Percentiles rank a stretch among this genome's conserved stretches.
Evolutionary conservation across 345 rosid genomes (phyloP).

Genomic region (Conringia planisiliqua): DNA sequence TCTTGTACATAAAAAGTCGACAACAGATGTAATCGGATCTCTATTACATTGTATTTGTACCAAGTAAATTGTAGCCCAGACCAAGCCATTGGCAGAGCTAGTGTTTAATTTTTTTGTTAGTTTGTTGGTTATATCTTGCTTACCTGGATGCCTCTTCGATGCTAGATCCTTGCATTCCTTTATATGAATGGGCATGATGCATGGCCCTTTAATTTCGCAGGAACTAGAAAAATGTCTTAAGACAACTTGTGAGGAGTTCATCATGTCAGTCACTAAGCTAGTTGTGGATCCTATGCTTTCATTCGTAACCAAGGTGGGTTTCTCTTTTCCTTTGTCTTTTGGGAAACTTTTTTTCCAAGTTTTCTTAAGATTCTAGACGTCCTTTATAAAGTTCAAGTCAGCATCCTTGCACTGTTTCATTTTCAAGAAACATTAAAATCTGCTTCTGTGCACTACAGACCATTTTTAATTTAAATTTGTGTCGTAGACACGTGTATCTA

Average conservation of each 20-base stretch:
- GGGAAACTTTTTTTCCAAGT: not conserved
- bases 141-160: not conserved
- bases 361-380: not conserved
- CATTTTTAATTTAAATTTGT: not conserved
- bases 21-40: not conserved
- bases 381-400: not conserved
- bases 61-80: not conserved
- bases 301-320: conserved; percentile 83
- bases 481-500: not conserved
- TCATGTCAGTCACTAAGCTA: conserved; percentile 90
- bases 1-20: not conserved
- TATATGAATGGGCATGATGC: conserved; percentile 14
- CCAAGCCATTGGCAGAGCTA: not conserved
- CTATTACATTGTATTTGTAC: not conserved
- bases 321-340: conserved; percentile 1
- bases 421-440: not conserved
- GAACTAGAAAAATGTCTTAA: conserved; percentile 94
- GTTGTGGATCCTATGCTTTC: conserved; percentile 99
- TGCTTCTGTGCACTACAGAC: not conserved
- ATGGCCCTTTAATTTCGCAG: conserved; percentile 39
- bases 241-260: conserved; percentile 97
- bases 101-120: not conserved
- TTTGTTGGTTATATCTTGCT: not conserved
- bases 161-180: not conserved
- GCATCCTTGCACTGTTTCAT: conserved; percentile 4